Conservation (phyloP, 805 yeast species). For the Metschnikowia hibisci region DNA sequence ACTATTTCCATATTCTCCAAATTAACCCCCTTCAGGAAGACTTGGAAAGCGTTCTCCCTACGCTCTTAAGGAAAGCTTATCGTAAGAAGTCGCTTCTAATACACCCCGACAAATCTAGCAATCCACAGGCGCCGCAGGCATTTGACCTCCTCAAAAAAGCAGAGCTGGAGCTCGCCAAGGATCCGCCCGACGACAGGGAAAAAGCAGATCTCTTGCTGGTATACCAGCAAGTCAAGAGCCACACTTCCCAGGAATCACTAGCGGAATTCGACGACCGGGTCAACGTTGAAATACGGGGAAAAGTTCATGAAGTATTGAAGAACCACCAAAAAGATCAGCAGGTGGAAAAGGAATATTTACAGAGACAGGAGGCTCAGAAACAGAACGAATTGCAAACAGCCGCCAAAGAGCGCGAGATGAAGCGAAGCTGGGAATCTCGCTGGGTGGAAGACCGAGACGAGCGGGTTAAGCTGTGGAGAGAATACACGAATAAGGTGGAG, state of each 20-base stretch:
- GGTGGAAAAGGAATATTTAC: constrained; percentile 24
- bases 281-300: constrained; percentile 25
- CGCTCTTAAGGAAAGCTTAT: constrained; percentile 42
- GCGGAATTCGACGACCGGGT: constrained; percentile 24
- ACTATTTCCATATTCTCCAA: constrained; percentile 53
- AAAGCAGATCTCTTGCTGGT: constrained; percentile 25
- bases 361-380: constrained; percentile 26
- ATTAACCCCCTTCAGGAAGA: constrained; percentile 37
- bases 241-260: constrained; percentile 2
- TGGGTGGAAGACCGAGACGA: constrained; percentile 63
- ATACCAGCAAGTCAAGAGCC: constrained; percentile 22
- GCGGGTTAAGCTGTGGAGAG: constrained; percentile 60
- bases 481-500: constrained; percentile 39
- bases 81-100: constrained; percentile 59
- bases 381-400: constrained; percentile 29
- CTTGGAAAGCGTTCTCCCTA: constrained; percentile 22
- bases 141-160: constrained; percentile 59
- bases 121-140: constrained; percentile 59
- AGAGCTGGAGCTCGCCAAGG: constrained; percentile 30
- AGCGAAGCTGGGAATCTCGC: constrained; percentile 33
- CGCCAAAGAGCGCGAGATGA: constrained; percentile 29
- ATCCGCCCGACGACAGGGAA: constrained; percentile 8
- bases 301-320: constrained; percentile 43
- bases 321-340: constrained; percentile 32
- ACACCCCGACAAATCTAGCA: constrained; percentile 63